These are phyloP conservation scores for Pseudogymnoascus sp. DNA, from an alignment of 2,329 filamentous ascomycete species.

Conservation along the genomic window DNA sequence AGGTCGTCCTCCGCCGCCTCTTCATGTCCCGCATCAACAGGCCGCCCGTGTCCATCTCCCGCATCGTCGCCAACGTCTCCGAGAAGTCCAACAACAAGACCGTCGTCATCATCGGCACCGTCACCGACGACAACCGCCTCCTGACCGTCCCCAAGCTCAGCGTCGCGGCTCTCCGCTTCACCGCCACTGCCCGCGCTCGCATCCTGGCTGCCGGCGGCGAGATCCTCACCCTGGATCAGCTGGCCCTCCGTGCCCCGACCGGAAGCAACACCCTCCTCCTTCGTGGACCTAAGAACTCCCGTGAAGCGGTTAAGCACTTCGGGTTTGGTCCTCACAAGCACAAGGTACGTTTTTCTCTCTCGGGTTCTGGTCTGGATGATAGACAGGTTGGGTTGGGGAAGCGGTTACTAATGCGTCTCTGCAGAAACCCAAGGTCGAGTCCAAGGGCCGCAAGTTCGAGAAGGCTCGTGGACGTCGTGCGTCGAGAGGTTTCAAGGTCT, in stretches of 20 bases:
- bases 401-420: slow-evolving; percentile 29
- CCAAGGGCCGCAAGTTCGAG: slow-evolving; percentile 99
- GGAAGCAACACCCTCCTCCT: slow-evolving; percentile 95
- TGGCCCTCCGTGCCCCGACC: slow-evolving; percentile 89
- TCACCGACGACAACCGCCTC: slow-evolving; percentile 97
- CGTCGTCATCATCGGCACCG: slow-evolving; percentile 84
- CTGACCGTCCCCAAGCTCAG: slow-evolving; percentile 85
- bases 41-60: slow-evolving; percentile 86
- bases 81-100: slow-evolving; percentile 66
- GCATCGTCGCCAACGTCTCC: slow-evolving; percentile 68
- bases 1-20: slow-evolving; percentile 91
- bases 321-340: slow-evolving; percentile 95
- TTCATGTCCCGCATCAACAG: slow-evolving; percentile 99
- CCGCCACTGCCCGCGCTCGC: slow-evolving; percentile 86
- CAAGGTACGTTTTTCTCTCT: slow-evolving; percentile 57
- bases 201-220: slow-evolving; percentile 91
- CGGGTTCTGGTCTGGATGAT: no score
- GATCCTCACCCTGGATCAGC: slow-evolving; percentile 91
- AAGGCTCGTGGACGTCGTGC: slow-evolving; percentile 96
- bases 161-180: slow-evolving; percentile 93
- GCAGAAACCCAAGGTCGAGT: slow-evolving; percentile 91
- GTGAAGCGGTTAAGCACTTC: slow-evolving; percentile 99
- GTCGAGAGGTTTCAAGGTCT: slow-evolving; percentile 99
- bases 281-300: slow-evolving; percentile 94
- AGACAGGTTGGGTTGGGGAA: background rate